Percentiles rank a stretch among this genome's conserved stretches.
Evolutionary conservation across 106 monocot genomes (phyloP).

Genomic region (Phalaenopsis equestris): DNA sequence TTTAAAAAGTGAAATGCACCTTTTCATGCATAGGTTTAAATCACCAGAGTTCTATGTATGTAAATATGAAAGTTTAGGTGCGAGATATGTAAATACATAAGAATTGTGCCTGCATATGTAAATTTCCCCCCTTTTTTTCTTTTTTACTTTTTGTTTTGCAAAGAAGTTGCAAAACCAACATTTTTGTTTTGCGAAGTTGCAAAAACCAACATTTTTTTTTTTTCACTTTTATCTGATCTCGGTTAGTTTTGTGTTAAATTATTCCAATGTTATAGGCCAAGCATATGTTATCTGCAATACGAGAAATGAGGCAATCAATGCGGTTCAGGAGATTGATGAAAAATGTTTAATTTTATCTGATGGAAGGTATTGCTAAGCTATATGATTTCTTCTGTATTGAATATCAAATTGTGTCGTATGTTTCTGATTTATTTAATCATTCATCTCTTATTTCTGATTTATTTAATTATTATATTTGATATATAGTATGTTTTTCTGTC

Average conservation of each 20-base stretch:
- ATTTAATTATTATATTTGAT: background rate
- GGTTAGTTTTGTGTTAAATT: background rate
- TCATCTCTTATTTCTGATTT: background rate
- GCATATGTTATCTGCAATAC: slow-evolving; percentile 65
- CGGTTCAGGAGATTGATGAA: slow-evolving; percentile 36
- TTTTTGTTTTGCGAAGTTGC: background rate
- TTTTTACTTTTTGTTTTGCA: background rate
- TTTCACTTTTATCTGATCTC: background rate
- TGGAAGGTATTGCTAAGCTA: slow-evolving; percentile 31
- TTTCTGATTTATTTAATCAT: background rate
- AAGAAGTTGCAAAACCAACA: background rate
- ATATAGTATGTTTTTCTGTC: background rate
- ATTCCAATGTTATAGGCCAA: slow-evolving; percentile 28
- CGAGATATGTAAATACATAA: no score
- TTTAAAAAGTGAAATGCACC: no score
- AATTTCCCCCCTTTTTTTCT: background rate
- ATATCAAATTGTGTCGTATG: background rate
- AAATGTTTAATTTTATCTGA: slow-evolving; percentile 37
- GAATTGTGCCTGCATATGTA: no score
- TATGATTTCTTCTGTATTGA: background rate
- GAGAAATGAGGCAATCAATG: slow-evolving; percentile 34
- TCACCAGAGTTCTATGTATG: no score
- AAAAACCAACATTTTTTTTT: background rate
- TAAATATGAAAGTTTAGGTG: no score
- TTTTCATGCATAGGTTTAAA: no score